Conservation (phyloP, 2,329 filamentous ascomycete species). For the Pseudopyricularia cyperi region DNA sequence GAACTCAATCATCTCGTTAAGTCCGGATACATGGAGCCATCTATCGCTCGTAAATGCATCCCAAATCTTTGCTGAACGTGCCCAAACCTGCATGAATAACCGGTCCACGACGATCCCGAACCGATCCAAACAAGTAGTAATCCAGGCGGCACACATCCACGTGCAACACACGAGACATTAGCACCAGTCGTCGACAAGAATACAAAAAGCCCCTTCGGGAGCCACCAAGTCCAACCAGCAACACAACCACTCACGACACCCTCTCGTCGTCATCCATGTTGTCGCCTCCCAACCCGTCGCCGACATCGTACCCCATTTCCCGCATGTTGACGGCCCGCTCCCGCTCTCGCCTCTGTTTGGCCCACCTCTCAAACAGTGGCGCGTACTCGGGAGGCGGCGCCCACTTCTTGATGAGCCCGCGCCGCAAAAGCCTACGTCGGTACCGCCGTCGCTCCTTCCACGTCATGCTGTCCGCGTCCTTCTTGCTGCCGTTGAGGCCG, state of each 20-base stretch:
- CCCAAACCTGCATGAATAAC: too few species aligned
- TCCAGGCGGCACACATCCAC: too few species aligned
- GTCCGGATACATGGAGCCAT: too few species aligned
- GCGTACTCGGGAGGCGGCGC: constrained; percentile 24
- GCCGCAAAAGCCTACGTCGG: constrained; percentile 35
- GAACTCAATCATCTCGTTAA: too few species aligned
- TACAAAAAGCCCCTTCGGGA: neutral
- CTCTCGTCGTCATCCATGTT: constrained; percentile 13
- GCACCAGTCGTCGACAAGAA: neutral
- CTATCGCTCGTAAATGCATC: too few species aligned
- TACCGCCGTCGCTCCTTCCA: constrained; percentile 34
- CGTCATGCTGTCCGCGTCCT: constrained; percentile 28
- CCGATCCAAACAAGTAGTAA: too few species aligned
- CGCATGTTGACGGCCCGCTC: constrained; percentile 25
- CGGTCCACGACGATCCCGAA: too few species aligned
- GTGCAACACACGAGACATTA: neutral
- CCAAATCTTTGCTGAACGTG: too few species aligned
- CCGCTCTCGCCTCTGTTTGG: constrained; percentile 22
- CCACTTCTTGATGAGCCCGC: constrained; percentile 25
- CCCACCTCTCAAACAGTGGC: constrained; percentile 32
- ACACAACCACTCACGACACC: too few species aligned
- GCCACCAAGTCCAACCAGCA: neutral
- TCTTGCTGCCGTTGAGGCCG: constrained; percentile 18
- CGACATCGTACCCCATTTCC: constrained; percentile 25
- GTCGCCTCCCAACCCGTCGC: constrained; percentile 22